Percentiles rank a stretch among this genome's conserved stretches.
Evolutionary conservation across 345 rosid genomes (phyloP).

Genomic region (Cochlearia excelsa): DNA sequence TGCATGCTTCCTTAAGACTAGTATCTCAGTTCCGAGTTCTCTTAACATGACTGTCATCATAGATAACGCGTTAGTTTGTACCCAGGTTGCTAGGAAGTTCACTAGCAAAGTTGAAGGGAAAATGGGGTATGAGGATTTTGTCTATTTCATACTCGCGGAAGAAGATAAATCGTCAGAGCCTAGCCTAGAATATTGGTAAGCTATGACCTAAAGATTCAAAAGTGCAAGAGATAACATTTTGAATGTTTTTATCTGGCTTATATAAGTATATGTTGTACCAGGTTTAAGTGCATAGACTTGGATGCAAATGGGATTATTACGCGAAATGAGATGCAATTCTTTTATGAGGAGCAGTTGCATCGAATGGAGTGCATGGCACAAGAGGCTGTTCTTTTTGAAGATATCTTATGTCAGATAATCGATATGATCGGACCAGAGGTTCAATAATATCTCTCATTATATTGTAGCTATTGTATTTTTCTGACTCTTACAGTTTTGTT

Average conservation of each 20-base stretch:
- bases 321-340: constrained; percentile 85
- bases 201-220: neutral
- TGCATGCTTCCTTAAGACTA: constrained; percentile 1
- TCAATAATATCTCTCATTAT: constrained; percentile 20
- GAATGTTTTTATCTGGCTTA: constrained; percentile 19
- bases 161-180: constrained; percentile 93
- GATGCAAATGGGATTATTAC: constrained; percentile 88
- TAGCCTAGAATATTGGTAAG: constrained; percentile 93
- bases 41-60: neutral
- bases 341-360: constrained; percentile 93
- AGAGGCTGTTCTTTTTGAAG: constrained; percentile 92
- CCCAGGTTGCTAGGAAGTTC: constrained; percentile 74
- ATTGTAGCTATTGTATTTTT: constrained; percentile 5
- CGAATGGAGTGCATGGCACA: constrained; percentile 99
- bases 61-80: constrained; percentile 10
- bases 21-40: constrained; percentile 2
- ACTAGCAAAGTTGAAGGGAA: constrained; percentile 82
- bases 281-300: constrained; percentile 96
- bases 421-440: constrained; percentile 98
- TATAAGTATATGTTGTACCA: constrained; percentile 27
- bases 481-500: neutral
- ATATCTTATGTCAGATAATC: constrained; percentile 89
- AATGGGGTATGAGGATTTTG: constrained; percentile 97
- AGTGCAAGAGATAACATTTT: neutral
- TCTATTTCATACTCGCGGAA: constrained; percentile 84